Conservation (phyloP, 2,329 filamentous ascomycete genomes). For the Byssochlamys sp. region DNA sequence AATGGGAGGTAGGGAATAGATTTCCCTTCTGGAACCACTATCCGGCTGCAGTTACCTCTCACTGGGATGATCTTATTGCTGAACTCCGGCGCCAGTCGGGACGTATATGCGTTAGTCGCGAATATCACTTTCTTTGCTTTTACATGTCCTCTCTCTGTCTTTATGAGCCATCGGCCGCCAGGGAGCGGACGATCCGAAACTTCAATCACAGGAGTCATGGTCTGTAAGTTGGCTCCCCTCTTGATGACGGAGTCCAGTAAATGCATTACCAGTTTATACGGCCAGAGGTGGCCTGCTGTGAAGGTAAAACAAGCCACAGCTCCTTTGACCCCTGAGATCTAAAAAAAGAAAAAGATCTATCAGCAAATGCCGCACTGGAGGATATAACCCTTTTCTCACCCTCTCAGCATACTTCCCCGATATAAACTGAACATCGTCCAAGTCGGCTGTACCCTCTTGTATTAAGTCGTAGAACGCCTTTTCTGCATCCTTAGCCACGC, state of each 20-base stretch:
- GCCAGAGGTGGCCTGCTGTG: conserved; percentile 35
- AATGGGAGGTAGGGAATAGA: conserved; percentile 22
- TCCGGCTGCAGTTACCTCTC: conserved; percentile 44
- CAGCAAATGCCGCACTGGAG: background rate
- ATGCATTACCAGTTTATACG: conserved; percentile 74
- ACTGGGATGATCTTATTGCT: conserved; percentile 66
- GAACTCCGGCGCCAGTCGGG: conserved; percentile 60
- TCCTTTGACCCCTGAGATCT: conserved; percentile 28
- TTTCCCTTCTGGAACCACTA: conserved; percentile 16
- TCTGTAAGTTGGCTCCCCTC: conserved; percentile 44
- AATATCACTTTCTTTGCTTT: conserved; percentile 57
- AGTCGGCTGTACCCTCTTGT: background rate
- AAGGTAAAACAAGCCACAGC: conserved; percentile 26
- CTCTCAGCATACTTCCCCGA: background rate
- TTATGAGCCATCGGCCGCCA: conserved; percentile 46
- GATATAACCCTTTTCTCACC: background rate
- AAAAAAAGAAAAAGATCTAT: background rate
- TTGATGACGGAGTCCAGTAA: conserved; percentile 53
- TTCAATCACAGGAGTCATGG: conserved; percentile 38
- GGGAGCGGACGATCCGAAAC: conserved; percentile 16
- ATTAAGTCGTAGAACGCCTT: background rate
- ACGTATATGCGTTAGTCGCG: conserved; percentile 77
- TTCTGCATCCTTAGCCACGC: background rate
- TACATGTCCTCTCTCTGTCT: conserved; percentile 61
- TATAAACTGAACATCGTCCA: background rate